A percentile compares a stretch with the other conserved stretches of the same genome.
Conservation (phyloP, 345 rosid genomes). For the Abelmoschus esculentus region DNA sequence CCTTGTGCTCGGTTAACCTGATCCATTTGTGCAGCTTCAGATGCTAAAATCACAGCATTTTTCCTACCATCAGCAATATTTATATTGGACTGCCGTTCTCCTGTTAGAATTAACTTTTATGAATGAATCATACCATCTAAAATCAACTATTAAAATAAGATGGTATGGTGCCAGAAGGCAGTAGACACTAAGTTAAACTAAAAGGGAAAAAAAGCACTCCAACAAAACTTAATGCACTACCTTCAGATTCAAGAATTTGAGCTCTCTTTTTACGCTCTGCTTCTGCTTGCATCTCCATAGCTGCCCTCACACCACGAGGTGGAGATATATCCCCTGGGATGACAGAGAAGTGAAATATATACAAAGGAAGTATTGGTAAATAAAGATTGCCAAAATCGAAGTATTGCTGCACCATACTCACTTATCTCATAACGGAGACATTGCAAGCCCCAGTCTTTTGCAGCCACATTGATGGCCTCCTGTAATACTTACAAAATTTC, state of each 20-base stretch:
- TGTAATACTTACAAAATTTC: conserved; percentile 24
- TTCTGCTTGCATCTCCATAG: no score
- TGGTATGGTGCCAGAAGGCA: not conserved
- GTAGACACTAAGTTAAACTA: not conserved
- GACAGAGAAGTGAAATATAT: not conserved
- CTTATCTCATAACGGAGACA: no score
- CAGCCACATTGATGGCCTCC: conserved; percentile 90
- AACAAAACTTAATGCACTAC: conserved; percentile 17
- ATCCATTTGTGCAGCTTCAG: no score
- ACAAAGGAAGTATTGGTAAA: not conserved
- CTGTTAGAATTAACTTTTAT: conserved; percentile 20
- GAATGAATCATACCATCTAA: not conserved
- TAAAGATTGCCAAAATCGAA: not conserved
- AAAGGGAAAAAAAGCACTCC: not conserved
- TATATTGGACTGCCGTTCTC: conserved; percentile 60
- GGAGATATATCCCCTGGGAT: conserved; percentile 82
- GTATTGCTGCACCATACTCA: not conserved
- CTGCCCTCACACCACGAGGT: no score
- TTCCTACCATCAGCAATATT: conserved; percentile 81
- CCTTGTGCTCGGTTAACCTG: no score
- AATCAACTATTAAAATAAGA: not conserved
- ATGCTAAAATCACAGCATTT: conserved; percentile 55
- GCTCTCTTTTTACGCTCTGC: no score
- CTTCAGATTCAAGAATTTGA: no score
- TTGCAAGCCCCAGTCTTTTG: conserved; percentile 81